Evolutionary conservation across 2,329 filamentous ascomycete genomes (phyloP).

Genomic region (Venturia oleaginea): DNA sequence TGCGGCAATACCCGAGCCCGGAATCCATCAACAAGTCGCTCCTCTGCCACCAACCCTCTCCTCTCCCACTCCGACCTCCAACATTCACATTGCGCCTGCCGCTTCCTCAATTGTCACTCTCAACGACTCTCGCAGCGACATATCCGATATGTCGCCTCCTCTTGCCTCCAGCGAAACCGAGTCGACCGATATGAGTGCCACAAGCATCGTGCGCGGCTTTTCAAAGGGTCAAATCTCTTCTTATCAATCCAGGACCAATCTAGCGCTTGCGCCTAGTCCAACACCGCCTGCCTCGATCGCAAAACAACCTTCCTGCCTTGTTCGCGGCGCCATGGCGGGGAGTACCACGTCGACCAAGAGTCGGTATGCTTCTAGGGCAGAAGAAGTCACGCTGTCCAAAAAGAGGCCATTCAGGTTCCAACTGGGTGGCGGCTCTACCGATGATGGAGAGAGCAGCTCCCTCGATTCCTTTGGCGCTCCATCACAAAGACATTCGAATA

Average conservation of each 20-base stretch:
- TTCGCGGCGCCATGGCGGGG: constrained; percentile 19
- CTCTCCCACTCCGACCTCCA: constrained; percentile 26
- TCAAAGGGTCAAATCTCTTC: constrained; percentile 65
- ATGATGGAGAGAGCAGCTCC: constrained; percentile 75
- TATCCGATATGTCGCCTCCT: constrained; percentile 31
- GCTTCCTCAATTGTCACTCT: constrained; percentile 45
- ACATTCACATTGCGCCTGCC: constrained; percentile 49
- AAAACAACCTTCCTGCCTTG: constrained; percentile 36
- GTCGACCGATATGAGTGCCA: constrained; percentile 49
- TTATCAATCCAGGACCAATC: constrained; percentile 52
- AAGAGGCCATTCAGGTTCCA: constrained; percentile 63
- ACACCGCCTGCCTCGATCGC: constrained; percentile 51
- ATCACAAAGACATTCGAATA: not conserved
- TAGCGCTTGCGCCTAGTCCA: constrained; percentile 32
- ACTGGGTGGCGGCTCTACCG: constrained; percentile 66
- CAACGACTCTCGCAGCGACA: constrained; percentile 25
- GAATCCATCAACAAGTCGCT: constrained; percentile 26
- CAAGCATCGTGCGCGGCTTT: constrained; percentile 78
- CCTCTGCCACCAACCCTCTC: constrained; percentile 32
- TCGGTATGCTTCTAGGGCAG: not conserved
- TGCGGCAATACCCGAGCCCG: constrained; percentile 18
- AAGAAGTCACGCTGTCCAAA: constrained; percentile 35
- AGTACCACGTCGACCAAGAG: constrained; percentile 16
- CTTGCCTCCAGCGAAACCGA: constrained; percentile 53
- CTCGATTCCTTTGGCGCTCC: constrained; percentile 42